Evolutionary conservation across 2,329 filamentous ascomycete genomes (phyloP).

Genomic region (Xylariaceae sp.): DNA sequence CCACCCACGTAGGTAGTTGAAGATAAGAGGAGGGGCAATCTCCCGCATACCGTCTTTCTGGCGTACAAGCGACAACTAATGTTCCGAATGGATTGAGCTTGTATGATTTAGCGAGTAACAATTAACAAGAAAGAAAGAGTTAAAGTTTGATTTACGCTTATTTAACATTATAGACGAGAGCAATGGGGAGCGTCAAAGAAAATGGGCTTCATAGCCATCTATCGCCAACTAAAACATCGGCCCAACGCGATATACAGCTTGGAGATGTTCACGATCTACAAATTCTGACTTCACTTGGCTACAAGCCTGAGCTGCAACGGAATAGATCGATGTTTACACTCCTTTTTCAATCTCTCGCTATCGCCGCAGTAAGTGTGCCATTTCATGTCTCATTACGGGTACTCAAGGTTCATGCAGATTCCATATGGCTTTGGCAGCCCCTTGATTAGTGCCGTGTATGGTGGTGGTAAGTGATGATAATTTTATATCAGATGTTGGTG

Average conservation of each 20-base stretch:
- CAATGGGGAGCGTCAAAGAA: constrained; percentile 11
- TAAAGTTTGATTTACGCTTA: not conserved
- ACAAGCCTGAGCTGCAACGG: constrained; percentile 61
- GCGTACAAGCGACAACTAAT: not conserved
- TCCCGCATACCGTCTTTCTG: not conserved
- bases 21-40: constrained; percentile 23
- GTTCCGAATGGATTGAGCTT: too few species aligned
- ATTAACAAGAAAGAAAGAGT: too few species aligned
- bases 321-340: constrained; percentile 66
- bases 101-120: too few species aligned
- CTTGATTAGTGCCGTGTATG: constrained; percentile 46
- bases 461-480: constrained; percentile 40
- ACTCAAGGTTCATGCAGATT: constrained; percentile 44
- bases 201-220: constrained; percentile 6
- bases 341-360: constrained; percentile 65
- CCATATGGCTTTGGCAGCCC: constrained; percentile 56
- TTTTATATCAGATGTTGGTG: not conserved
- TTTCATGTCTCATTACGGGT: not conserved
- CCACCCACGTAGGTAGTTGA: too few species aligned
- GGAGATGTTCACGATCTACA: constrained; percentile 37
- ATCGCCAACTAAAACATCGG: not conserved
- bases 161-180: not conserved
- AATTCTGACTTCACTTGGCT: constrained; percentile 53
- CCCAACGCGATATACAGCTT: constrained; percentile 12
- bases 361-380: constrained; percentile 52